phyloP scores from a whole-genome alignment of 2,329 filamentous ascomycete genomes.

The Diaporthe destruens region DNA sequence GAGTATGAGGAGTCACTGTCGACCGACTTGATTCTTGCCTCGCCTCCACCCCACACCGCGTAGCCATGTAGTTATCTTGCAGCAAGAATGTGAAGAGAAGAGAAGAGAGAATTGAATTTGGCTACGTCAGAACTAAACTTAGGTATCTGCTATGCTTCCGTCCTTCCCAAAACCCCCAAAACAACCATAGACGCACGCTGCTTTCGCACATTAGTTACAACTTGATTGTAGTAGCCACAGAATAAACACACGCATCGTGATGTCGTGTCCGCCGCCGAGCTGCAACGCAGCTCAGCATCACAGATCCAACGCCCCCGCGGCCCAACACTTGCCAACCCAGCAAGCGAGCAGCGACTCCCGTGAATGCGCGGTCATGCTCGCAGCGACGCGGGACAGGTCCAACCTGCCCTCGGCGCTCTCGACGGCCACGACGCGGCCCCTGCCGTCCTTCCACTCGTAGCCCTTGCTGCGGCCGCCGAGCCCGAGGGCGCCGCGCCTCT shows the following conservation, averaged over 20 bases:
- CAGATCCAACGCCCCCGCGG: conserved; percentile 22
- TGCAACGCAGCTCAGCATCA: neutral
- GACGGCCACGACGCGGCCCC: conserved; percentile 27
- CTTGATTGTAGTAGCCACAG: neutral
- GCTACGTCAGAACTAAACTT: conserved; percentile 6
- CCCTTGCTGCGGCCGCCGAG: conserved; percentile 6
- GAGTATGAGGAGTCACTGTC: neutral
- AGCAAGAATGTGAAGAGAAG: neutral
- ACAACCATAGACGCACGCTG: neutral
- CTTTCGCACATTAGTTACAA: conserved; percentile 30
- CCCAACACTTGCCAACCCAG: conserved; percentile 37
- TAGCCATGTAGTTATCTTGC: neutral
- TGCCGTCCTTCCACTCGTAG: conserved; percentile 35
- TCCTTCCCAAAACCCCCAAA: neutral
- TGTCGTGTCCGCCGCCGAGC: neutral
- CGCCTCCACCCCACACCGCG: neutral
- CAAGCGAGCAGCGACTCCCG: conserved; percentile 68
- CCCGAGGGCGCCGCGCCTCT: conserved; percentile 20
- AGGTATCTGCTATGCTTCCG: conserved; percentile 16
- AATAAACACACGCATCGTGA: neutral
- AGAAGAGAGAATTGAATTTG: conserved; percentile 22
- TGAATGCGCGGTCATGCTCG: conserved; percentile 55
- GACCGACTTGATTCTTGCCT: neutral
- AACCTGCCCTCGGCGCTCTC: conserved; percentile 35
- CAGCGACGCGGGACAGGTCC: conserved; percentile 29